Conservation (phyloP, 2,329 filamentous ascomycete species). For the Colletotrichum orbiculare region DNA sequence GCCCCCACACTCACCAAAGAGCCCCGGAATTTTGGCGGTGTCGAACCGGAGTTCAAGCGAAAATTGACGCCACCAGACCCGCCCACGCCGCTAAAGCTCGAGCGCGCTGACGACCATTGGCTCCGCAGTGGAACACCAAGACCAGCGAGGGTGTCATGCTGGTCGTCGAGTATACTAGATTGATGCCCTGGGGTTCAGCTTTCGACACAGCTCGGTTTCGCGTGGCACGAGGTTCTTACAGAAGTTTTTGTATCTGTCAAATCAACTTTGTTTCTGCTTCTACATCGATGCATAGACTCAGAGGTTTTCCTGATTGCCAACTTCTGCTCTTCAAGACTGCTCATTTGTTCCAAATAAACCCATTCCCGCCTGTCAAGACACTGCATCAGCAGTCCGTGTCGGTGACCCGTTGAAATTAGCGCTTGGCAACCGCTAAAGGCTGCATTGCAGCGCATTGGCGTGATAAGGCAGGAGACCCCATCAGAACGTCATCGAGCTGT, state of each 20-base stretch:
- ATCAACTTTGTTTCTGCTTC: too few species aligned
- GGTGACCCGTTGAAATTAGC: constrained; percentile 14
- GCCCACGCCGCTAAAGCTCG: constrained; percentile 1
- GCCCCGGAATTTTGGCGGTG: constrained; percentile 26
- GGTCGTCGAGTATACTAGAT: neutral
- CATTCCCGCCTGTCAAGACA: neutral
- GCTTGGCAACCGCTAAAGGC: constrained; percentile 30
- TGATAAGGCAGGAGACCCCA: constrained; percentile 25
- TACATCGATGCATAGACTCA: too few species aligned
- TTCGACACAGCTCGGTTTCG: too few species aligned
- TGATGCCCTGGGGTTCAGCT: too few species aligned
- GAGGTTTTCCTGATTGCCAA: too few species aligned
- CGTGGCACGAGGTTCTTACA: neutral
- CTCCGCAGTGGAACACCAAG: constrained; percentile 19
- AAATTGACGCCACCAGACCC: constrained; percentile 12
- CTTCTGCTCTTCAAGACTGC: neutral
- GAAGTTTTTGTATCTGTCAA: neutral
- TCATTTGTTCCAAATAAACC: neutral
- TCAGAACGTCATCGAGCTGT: constrained; percentile 36
- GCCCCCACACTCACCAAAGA: neutral
- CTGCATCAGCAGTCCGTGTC: neutral
- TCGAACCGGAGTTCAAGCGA: constrained; percentile 35
- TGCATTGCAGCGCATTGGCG: neutral
- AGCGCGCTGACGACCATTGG: constrained; percentile 10
- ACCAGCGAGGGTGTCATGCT: constrained; percentile 19